phyloP scores from a whole-genome alignment of 371 early-diverging fungal genomes.

The Rhizopus sp. region DNA sequence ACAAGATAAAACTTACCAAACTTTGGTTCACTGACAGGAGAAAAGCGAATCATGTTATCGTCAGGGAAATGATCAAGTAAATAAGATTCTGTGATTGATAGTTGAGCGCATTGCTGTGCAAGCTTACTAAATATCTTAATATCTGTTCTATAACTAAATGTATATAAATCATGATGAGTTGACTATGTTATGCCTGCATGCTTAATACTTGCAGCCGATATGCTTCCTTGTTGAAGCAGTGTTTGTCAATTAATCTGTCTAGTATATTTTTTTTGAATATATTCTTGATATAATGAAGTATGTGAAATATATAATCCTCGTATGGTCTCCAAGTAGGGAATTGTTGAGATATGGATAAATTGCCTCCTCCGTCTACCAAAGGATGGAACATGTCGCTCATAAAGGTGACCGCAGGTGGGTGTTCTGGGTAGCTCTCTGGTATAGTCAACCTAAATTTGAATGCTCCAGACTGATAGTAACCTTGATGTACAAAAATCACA shows the following conservation, averaged over 20 bases:
- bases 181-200: neutral
- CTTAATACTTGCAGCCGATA: constrained; percentile 61
- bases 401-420: constrained; percentile 86
- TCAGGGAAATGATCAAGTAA: constrained; percentile 67
- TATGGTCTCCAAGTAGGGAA: constrained; percentile 86
- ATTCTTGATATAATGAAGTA: constrained; percentile 84
- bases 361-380: constrained; percentile 75
- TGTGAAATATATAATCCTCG: constrained; percentile 80
- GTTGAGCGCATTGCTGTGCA: constrained; percentile 80
- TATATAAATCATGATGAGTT: neutral
- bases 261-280: constrained; percentile 79
- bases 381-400: constrained; percentile 95
- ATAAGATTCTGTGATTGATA: constrained; percentile 73
- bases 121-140: constrained; percentile 67
- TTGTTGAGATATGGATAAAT: constrained; percentile 71
- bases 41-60: constrained; percentile 63
- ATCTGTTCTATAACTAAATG: constrained; percentile 62
- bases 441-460: constrained; percentile 93
- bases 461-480: constrained; percentile 91
- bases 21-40: constrained; percentile 53
- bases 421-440: constrained; percentile 84
- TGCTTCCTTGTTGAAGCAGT: constrained; percentile 76
- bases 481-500: constrained; percentile 83
- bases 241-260: constrained; percentile 66
- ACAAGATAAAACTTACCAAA: constrained; percentile 38